Base-by-base conservation (phyloP, 305 asterid species). In the Fraxinus greggii region DNA sequence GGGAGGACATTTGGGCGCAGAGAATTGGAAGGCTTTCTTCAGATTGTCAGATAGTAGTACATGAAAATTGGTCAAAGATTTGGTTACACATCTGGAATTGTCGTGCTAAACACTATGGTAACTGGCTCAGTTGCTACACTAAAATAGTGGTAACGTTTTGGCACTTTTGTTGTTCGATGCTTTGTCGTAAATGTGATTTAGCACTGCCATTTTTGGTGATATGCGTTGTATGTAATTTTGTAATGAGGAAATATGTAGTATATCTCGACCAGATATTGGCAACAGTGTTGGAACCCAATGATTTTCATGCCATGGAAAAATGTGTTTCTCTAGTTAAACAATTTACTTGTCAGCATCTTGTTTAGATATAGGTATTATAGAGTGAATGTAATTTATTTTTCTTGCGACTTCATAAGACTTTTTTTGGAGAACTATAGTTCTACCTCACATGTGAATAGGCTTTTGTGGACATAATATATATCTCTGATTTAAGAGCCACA, bases 21-120 rank as follows among this genome's bases (percentile, higher is more conserved):
- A 77, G 98, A 93, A 86, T 76, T 93, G 89, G 97, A 91, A 84
- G 92, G 93, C 76, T 86, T 92, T 85, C 92, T 94, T 35, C 93
- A 88, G 81, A 88, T 87, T 29, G 87, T 84, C n/a, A 91, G 95
- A 88, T 93, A 90, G 90, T 85, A 79, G 74, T 70, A 4, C 26
- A 67, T 81, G 83, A 51, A 73, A 73, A 74, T 80, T 82, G 67
- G 61, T 77, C 54, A 42, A 72, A 33, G 69, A 72, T 81, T 61
- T 73, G 77, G 81, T 85, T 85, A 76, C 61, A 82, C 33, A 80
- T 73, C 86, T 82, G 54, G 75, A 82, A 72, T 77, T 85, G 82
- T 78, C 51, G 73, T 76, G 15, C 85, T 75, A 80, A 86, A 84
- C 83, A 73, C 81, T 70, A 91, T 84, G 80, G 84, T 83, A 82